phyloP scores from a whole-genome alignment of 148 eudicot species.

The Hydrangea macrophylla region DNA sequence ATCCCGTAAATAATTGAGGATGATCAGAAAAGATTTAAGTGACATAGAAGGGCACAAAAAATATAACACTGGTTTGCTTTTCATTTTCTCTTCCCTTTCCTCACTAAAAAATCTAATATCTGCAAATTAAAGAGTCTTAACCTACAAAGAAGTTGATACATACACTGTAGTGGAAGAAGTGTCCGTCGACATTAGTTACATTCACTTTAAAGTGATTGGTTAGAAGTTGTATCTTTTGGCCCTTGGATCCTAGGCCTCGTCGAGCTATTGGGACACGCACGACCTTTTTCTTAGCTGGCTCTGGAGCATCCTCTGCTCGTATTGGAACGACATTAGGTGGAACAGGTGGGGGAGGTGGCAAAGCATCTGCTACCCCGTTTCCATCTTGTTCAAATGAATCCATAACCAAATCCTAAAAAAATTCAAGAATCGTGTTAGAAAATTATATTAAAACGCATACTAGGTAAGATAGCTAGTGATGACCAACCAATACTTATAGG shows the following conservation, averaged over 20 bases:
- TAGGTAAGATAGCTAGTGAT: background rate
- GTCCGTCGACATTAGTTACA: conserved; percentile 59
- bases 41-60: no score
- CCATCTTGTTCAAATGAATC: conserved; percentile 20
- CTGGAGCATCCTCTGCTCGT: conserved; percentile 26
- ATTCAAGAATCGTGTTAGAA: no score
- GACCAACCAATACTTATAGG: background rate
- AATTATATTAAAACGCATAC: background rate
- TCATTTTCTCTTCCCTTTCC: no score
- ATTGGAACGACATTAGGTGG: conserved; percentile 59
- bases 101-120: no score
- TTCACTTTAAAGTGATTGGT: conserved; percentile 91
- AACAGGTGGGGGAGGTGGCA: conserved; percentile 83
- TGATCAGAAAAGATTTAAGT: no score
- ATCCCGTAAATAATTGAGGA: no score
- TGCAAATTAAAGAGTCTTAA: no score
- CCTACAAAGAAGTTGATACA: conserved; percentile 14
- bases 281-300: conserved; percentile 47
- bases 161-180: conserved; percentile 90
- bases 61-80: no score
- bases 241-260: conserved; percentile 63
- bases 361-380: conserved; percentile 44
- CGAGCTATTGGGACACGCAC: conserved; percentile 64
- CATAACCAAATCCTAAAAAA: conserved; percentile 12
- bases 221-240: conserved; percentile 56